Evolutionary conservation across 805 yeast species (phyloP).

Genomic region (Hanseniaspora occidentalis): DNA sequence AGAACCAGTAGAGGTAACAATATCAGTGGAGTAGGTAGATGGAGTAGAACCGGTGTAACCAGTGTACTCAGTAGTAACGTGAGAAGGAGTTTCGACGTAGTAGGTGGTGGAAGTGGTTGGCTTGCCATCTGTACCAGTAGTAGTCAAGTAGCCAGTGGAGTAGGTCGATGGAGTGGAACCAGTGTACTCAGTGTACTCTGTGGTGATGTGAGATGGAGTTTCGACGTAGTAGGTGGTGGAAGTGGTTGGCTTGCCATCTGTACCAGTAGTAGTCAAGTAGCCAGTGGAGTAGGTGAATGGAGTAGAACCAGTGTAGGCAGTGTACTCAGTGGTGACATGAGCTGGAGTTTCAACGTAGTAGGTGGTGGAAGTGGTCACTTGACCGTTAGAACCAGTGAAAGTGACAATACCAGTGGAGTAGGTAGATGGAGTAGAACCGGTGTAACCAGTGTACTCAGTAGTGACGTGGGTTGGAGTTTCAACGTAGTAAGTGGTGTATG

Average conservation of each 20-base stretch:
- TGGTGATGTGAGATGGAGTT: slow-evolving; percentile 9
- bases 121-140: slow-evolving; percentile 7
- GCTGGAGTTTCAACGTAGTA: slow-evolving; percentile 10
- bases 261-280: no score
- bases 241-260: no score
- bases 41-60: background rate
- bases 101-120: slow-evolving; percentile 6
- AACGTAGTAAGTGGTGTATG: slow-evolving; percentile 8
- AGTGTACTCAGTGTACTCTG: slow-evolving; percentile 9
- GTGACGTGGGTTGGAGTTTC: slow-evolving; percentile 7
- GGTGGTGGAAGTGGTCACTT: slow-evolving; percentile 8
- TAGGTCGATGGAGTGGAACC: slow-evolving; percentile 7
- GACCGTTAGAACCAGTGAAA: slow-evolving; percentile 8
- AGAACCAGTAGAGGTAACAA: slow-evolving; percentile 6
- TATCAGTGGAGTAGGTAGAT: slow-evolving; percentile 6
- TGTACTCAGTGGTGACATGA: no score
- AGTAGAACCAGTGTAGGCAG: no score
- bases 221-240: slow-evolving; percentile 8
- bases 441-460: slow-evolving; percentile 6
- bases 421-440: slow-evolving; percentile 5
- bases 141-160: slow-evolving; percentile 6
- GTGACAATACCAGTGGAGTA: slow-evolving; percentile 6
- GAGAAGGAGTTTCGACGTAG: slow-evolving; percentile 8
- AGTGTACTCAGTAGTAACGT: slow-evolving; percentile 6
- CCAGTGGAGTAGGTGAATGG: no score